Percentiles rank a stretch among this genome's conserved stretches.
Conservation (phyloP, 345 rosid species). For the Nasturtium officinale region DNA sequence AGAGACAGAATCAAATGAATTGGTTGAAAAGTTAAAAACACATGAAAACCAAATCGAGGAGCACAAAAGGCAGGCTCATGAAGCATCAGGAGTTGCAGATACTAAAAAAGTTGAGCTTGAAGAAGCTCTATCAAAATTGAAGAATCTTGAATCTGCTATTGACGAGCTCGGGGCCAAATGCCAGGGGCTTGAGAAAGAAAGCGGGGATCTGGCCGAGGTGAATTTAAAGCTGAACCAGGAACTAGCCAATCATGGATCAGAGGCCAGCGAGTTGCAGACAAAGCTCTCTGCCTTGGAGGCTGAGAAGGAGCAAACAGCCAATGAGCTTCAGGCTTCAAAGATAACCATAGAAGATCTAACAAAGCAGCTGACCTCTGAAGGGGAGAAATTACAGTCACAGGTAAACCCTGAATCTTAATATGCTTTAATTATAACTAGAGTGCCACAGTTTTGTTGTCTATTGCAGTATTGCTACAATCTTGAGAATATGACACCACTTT, state of each 20-base stretch:
- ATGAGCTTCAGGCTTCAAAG: slow-evolving; percentile 67
- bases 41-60: slow-evolving; percentile 62
- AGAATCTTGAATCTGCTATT: slow-evolving; percentile 59
- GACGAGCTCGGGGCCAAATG: slow-evolving; percentile 69
- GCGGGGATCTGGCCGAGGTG: slow-evolving; percentile 70
- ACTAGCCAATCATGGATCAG: slow-evolving; percentile 63
- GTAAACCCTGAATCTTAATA: slow-evolving; percentile 47
- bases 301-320: slow-evolving; percentile 65
- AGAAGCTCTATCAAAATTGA: slow-evolving; percentile 58
- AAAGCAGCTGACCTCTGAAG: slow-evolving; percentile 67
- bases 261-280: slow-evolving; percentile 58
- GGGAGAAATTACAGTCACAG: slow-evolving; percentile 72
- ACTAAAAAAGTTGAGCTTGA: slow-evolving; percentile 64
- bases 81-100: slow-evolving; percentile 62
- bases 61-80: slow-evolving; percentile 56
- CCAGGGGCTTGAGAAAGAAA: slow-evolving; percentile 66
- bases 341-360: slow-evolving; percentile 62
- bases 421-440: neutral
- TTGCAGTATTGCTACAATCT: neutral
- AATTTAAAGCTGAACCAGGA: slow-evolving; percentile 79
- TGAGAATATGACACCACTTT: slow-evolving; percentile 18
- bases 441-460: slow-evolving; percentile 9
- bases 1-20: slow-evolving; percentile 59
- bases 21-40: slow-evolving; percentile 60
- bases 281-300: slow-evolving; percentile 52